Evolutionary conservation across 345 rosid genomes (phyloP).

Genomic region (Boechera stricta): DNA sequence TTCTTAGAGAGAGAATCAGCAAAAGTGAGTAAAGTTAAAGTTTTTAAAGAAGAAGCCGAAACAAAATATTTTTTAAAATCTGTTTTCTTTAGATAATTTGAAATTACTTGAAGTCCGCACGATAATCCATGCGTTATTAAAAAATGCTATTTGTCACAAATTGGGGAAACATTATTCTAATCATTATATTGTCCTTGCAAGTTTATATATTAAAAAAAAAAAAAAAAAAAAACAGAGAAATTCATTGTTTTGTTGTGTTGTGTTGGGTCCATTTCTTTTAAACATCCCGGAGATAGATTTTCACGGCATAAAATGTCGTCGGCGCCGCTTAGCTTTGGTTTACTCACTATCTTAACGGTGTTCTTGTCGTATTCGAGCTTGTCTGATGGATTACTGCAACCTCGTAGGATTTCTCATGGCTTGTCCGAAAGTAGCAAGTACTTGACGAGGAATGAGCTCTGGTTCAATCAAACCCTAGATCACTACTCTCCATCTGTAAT

Average conservation of each 20-base stretch:
- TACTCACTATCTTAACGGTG: constrained; percentile 19
- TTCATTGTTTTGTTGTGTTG: neutral
- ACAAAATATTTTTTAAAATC: neutral
- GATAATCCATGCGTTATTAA: constrained; percentile 32
- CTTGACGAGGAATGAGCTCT: constrained; percentile 73
- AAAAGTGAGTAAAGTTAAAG: constrained; percentile 27
- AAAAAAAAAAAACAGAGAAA: neutral
- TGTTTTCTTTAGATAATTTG: constrained; percentile 22
- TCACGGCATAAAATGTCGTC: constrained; percentile 42
- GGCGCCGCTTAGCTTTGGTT: constrained; percentile 21
- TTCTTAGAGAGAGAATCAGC: constrained; percentile 22
- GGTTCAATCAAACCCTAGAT: constrained; percentile 90
- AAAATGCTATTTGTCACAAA: constrained; percentile 11
- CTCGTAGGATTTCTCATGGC: constrained; percentile 51
- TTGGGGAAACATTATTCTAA: constrained; percentile 40
- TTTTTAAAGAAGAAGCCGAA: constrained; percentile 18
- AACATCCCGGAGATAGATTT: constrained; percentile 21
- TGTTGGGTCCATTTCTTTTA: neutral
- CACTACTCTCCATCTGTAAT: constrained; percentile 83
- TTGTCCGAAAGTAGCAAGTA: constrained; percentile 47
- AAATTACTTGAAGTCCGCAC: constrained; percentile 44
- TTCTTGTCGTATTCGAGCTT: constrained; percentile 24
- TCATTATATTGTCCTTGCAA: constrained; percentile 45
- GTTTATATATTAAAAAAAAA: neutral
- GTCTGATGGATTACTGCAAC: constrained; percentile 51